phyloP scores from a whole-genome alignment of 2,329 filamentous ascomycete species.

The Colletotrichum nymphaeae region DNA sequence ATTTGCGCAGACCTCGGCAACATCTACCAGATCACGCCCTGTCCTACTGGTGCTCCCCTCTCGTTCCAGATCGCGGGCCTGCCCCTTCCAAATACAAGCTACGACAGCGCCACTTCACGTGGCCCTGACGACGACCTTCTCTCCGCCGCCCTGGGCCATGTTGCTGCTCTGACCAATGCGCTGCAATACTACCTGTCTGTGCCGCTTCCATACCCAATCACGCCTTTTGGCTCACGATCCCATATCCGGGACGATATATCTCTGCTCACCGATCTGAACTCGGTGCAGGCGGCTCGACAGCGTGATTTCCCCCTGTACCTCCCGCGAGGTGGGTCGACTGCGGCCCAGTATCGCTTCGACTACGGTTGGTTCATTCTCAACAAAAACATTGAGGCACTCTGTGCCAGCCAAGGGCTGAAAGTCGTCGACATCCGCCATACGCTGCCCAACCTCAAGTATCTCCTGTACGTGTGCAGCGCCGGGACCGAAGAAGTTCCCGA shows the following conservation, averaged over 20 bases:
- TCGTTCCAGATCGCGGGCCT: slow-evolving; percentile 87
- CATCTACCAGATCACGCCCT: slow-evolving; percentile 84
- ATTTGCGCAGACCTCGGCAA: slow-evolving; percentile 84
- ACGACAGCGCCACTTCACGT: slow-evolving; percentile 63
- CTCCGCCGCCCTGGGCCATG: slow-evolving; percentile 84
- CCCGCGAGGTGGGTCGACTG: slow-evolving; percentile 67
- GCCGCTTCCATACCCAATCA: slow-evolving; percentile 84
- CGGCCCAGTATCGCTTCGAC: slow-evolving; percentile 89
- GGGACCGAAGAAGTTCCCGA: slow-evolving; percentile 74
- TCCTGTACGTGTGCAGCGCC: slow-evolving; percentile 89
- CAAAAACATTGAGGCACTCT: slow-evolving; percentile 86
- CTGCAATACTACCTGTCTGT: slow-evolving; percentile 86
- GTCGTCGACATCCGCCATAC: slow-evolving; percentile 93
- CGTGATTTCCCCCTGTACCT: slow-evolving; percentile 85
- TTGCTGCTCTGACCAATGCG: slow-evolving; percentile 78
- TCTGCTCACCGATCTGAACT: slow-evolving; percentile 53
- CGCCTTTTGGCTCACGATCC: slow-evolving; percentile 78
- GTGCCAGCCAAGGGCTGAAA: slow-evolving; percentile 75
- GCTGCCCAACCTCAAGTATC: slow-evolving; percentile 91
- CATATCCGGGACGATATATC: slow-evolving; percentile 82
- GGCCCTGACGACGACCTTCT: slow-evolving; percentile 72
- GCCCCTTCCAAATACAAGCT: slow-evolving; percentile 82
- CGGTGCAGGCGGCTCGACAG: slow-evolving; percentile 52
- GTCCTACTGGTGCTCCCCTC: slow-evolving; percentile 67
- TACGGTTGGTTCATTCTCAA: slow-evolving; percentile 98